Base-by-base conservation (phyloP, 805 yeast species). In the Yamadazyma sp. region DNA sequence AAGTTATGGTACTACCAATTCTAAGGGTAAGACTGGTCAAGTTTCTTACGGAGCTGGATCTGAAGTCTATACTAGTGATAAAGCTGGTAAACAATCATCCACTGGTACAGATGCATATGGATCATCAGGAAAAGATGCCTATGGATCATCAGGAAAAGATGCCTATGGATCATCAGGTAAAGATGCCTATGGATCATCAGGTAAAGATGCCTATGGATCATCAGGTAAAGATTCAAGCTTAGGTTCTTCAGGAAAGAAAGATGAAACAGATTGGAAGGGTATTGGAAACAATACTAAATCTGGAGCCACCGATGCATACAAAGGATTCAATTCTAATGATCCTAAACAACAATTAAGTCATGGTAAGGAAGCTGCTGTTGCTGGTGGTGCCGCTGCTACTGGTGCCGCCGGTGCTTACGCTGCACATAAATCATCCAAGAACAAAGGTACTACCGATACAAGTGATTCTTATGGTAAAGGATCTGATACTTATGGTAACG, bases 401-500 rank as follows among this genome's bases (percentile, higher is more conserved):
- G 49, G 44, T 32, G 46, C 45, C 27, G 48, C 38, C 27, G 45
- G 31, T 14, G 45, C 43, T 15, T 38, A 38, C 19, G 42, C 37
- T 13, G 36, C 43, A 12, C 27, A 21, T 31, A 22, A 20, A 5
- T 23, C 33, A 11, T 23, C 15, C 21, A 30, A 31, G 27, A 23
- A 14, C 12, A 17, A 20, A 14, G 19, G 22, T 12, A 10, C 27
- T 17, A 7, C 25, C 19, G 18, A 27, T 18, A 9, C 19, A n/a
- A n/a, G n/a, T n/a, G n/a, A n/a, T n/a, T n/a, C n/a, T n/a, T n/a
- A n/a, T n/a, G n/a, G n/a, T n/a, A n/a, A n/a, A n/a, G n/a, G n/a
- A n/a, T n/a, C n/a, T 15, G 10, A 17, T 12, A 9, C 31, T 7
- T 7, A 6, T 16, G 23, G 21, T 21, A 21, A 20, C 14, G 33